Evolutionary conservation across 139 green algal species (phyloP), one percentile per base, ranked within the genome.

Genomic region (Edaphochlamys debaryana): DNA sequence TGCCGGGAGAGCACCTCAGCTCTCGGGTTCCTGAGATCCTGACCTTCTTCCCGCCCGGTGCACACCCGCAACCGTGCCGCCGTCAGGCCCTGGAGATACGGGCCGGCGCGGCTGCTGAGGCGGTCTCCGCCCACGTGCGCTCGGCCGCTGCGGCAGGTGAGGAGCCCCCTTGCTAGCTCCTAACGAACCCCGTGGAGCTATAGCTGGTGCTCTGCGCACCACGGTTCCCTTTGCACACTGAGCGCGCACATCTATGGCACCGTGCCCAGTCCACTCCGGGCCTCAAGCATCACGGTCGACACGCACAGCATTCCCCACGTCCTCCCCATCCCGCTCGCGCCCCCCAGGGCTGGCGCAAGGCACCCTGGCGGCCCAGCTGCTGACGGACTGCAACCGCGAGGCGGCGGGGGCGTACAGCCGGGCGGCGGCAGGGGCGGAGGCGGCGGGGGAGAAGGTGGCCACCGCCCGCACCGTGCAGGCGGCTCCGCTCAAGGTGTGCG

Each of bases 341-440:
- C 17, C 52, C 15, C 52, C 74, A 81, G 76, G 63, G 34, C 67
- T 83, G 77, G 77, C 63, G 6, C 40, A 60, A 0, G 62, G 40
- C 29, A 81, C 75, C 13, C 22, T 41, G 19, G 42, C 22, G 40
- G 60, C 60, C 15, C 20, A 81, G 40, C 60, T 81, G 40, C 75
- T 81, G 40, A 81, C 75, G 40, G 60, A n/a, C 13, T 9, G 74
- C 8, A 83, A 83, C 77, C 34, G 36, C 6, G 34, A 50, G 63
- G 77, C 77, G n/a, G 77, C 77, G 32, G 62, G 32, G 32, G 63
- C 45, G 45, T 83, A 83, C 42, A 64, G 45, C 45, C 45, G 27
- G 25, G 77, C 77, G 22, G 77, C 77, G 1, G 67, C 37, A 1
- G 34, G 32, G 34, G 66, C 32, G 25, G 45, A 83, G 63, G 77